Evolutionary conservation across 2,329 filamentous ascomycete genomes (phyloP).

Genomic region (Alternaria infectoria): DNA sequence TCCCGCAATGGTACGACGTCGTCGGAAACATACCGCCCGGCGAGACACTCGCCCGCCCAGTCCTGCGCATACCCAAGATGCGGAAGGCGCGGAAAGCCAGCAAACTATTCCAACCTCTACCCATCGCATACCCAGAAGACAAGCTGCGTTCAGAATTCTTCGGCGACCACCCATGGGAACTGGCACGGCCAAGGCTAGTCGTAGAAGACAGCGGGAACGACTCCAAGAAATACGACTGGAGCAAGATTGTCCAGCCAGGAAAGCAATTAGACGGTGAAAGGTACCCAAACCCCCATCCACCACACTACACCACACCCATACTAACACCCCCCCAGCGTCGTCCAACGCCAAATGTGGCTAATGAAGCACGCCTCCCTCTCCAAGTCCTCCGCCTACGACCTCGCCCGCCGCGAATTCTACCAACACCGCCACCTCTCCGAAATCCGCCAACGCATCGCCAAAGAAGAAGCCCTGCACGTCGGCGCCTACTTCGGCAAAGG

Average conservation of each 20-base stretch:
- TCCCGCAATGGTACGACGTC: conserved; percentile 64
- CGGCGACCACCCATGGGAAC: conserved; percentile 94
- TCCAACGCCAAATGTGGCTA: conserved; percentile 89
- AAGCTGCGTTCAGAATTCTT: conserved; percentile 81
- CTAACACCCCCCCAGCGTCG: conserved; percentile 67
- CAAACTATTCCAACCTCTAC: conserved; percentile 79
- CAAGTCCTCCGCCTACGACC: conserved; percentile 78
- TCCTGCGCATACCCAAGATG: conserved; percentile 55
- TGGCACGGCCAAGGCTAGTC: conserved; percentile 84
- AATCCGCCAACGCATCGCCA: conserved; percentile 79
- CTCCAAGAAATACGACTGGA: conserved; percentile 78
- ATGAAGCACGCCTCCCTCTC: conserved; percentile 64
- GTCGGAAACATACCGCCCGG: conserved; percentile 65
- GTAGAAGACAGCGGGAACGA: conserved; percentile 88
- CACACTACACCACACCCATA: neutral
- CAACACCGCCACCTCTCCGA: conserved; percentile 80
- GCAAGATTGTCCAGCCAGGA: conserved; percentile 74
- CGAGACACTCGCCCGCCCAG: conserved; percentile 64
- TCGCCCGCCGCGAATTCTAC: conserved; percentile 90
- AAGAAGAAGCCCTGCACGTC: conserved; percentile 83
- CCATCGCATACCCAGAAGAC: conserved; percentile 84
- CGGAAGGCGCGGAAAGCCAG: conserved; percentile 63
- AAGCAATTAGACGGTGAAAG: conserved; percentile 83
- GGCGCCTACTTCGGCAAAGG: conserved; percentile 89
- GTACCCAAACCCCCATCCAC: conserved; percentile 53